phyloP scores from a whole-genome alignment of 106 monocot genomes.

The Dactylorhiza incarnata region DNA sequence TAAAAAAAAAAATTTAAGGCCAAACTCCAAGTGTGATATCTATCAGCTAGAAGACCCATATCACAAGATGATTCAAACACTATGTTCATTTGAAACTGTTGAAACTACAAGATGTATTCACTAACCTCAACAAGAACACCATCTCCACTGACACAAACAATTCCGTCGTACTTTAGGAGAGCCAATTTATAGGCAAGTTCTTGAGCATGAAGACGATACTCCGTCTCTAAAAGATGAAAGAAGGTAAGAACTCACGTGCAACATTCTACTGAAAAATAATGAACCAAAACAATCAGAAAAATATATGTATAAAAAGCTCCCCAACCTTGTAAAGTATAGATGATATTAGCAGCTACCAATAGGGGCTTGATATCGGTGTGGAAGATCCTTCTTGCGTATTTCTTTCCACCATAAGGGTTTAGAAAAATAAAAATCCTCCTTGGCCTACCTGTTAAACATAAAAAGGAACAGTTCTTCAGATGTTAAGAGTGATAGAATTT shows the following conservation, averaged over 20 bases:
- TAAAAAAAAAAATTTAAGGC: background rate
- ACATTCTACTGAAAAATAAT: background rate
- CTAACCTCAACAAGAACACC: constrained; percentile 58
- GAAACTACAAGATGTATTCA: background rate
- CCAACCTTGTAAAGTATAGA: constrained; percentile 71
- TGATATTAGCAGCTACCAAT: constrained; percentile 55
- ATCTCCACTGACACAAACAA: constrained; percentile 59
- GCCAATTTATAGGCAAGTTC: constrained; percentile 40
- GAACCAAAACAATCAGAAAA: background rate
- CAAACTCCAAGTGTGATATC: background rate
- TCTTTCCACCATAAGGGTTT: constrained; percentile 91
- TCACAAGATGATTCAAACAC: background rate
- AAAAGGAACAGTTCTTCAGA: background rate
- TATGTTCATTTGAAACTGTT: background rate
- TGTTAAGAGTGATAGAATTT: no score
- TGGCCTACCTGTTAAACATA: constrained; percentile 45
- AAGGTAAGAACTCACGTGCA: background rate
- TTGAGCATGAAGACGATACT: constrained; percentile 35
- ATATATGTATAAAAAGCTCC: background rate
- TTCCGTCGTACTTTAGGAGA: constrained; percentile 43
- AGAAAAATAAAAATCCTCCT: constrained; percentile 68
- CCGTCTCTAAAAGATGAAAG: constrained; percentile 30
- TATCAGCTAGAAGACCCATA: background rate
- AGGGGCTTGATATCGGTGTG: constrained; percentile 54
- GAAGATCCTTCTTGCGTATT: constrained; percentile 48